Evolutionary conservation across 2,329 filamentous ascomycete species (phyloP).

Genomic region (Fusarium illudens): DNA sequence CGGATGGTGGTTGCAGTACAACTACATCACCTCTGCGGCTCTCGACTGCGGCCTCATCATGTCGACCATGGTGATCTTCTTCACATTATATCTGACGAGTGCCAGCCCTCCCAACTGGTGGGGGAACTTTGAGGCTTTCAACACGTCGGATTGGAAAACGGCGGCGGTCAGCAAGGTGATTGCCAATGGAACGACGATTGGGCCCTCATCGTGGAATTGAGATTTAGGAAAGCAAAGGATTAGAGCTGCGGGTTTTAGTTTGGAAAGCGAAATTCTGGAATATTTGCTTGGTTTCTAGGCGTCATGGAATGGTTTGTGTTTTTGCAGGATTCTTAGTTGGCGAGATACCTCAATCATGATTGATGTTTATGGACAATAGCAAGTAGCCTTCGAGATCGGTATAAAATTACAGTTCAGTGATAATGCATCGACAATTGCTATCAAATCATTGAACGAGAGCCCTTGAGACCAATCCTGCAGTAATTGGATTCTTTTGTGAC

Average conservation of each 20-base stretch:
- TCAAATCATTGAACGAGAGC: background rate
- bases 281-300: conserved; percentile 24
- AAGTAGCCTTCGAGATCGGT: background rate
- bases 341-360: conserved; percentile 43
- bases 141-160: conserved; percentile 57
- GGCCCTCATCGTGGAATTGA: conserved; percentile 58
- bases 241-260: conserved; percentile 1
- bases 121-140: conserved; percentile 60
- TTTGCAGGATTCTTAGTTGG: conserved; percentile 25
- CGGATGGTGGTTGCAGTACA: conserved; percentile 82
- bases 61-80: conserved; percentile 74
- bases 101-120: conserved; percentile 68
- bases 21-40: conserved; percentile 77
- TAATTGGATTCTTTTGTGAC: background rate
- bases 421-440: background rate
- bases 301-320: conserved; percentile 31
- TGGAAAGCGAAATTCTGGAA: conserved; percentile 23
- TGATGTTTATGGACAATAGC: conserved; percentile 26
- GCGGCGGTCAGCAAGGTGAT: conserved; percentile 55
- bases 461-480: background rate
- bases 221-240: background rate
- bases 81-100: conserved; percentile 69
- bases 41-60: conserved; percentile 74
- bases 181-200: conserved; percentile 58
- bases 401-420: background rate